phyloP scores from a whole-genome alignment of 257 asterid species.

The Solanum microdontum region DNA sequence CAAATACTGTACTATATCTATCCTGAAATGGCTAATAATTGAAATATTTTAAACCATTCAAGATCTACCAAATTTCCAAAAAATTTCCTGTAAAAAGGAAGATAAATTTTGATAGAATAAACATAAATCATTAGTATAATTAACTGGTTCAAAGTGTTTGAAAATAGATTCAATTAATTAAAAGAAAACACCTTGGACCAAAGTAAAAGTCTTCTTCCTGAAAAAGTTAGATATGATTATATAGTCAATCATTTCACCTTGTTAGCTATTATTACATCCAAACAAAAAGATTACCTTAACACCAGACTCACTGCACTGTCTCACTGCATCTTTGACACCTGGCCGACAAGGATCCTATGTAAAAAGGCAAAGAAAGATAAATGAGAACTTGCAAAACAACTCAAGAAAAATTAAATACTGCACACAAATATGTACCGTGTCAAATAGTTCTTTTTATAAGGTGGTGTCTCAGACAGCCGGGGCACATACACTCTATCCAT shows the following conservation, averaged over 20 bases:
- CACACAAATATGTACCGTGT: not conserved
- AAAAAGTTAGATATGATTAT: not conserved
- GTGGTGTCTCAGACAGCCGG: not conserved
- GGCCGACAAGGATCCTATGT: slow-evolving; percentile 97
- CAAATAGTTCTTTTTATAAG: not conserved
- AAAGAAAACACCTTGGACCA: not conserved
- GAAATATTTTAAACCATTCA: not conserved
- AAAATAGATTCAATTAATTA: not conserved
- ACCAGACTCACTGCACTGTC: slow-evolving; percentile 76
- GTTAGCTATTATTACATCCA: not conserved
- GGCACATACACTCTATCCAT: not conserved
- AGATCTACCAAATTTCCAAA: not conserved
- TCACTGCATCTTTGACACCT: slow-evolving; percentile 89
- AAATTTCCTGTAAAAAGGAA: not conserved
- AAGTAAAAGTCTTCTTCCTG: not conserved
- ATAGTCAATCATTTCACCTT: not conserved
- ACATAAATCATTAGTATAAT: not conserved
- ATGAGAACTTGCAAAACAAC: not conserved
- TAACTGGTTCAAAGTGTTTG: not conserved
- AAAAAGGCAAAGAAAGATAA: not conserved
- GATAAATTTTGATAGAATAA: not conserved
- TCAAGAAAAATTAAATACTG: not conserved
- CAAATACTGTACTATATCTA: not conserved
- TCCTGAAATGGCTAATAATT: not conserved
- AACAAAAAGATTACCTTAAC: slow-evolving; percentile 51